Evolutionary conservation across 176 grass and related monocot species (phyloP), one percentile per base, ranked within the genome.

Genomic region (Avena sativa): DNA sequence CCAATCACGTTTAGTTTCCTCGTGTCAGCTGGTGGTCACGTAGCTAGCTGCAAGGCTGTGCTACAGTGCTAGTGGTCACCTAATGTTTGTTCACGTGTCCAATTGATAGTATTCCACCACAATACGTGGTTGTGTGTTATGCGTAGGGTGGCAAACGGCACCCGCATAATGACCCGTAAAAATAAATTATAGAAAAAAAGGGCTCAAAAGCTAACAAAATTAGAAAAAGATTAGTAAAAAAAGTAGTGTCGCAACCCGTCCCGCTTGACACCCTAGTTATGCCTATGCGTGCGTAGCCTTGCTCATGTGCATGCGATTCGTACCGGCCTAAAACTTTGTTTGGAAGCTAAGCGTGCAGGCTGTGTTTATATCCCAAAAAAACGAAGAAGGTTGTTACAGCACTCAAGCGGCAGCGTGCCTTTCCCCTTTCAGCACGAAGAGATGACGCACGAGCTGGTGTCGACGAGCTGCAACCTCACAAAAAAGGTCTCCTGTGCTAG

Each of bases 351-450:
- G 85, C 68, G n/a, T 83, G 89, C 34, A 38, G 60, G 52, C 28
- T 13, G 21, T 70, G 32, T 60, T 85, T 70, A 88, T 91, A 88
- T 91, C 85, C 81, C 16, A 82, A 11, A 21, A 21, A 17, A 40
- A 11, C 23, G 38, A 44, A 55, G 60, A 81, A 81, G 50, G 40
- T 36, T 64, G 49, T 2, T 6, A 64, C 71, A 73, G 4, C 86
- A 91, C 90, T 82, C 90, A 78, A 88, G 50, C 62, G 70, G 52
- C 69, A 20, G 77, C 82, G 78, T 61, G 30, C 8, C 89, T 85
- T 91, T 85, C 86, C 81, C 86, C 77, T 88, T 91, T 88, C 78
- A 82, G 86, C 90, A 85, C 26, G 87, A 66, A 84, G 74, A 7
- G 55, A 19, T 16, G 19, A 20, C 49, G 12, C 49, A 51, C 49